Evolutionary conservation across 805 yeast genomes (phyloP).

Genomic region (Candida nemodendra): DNA sequence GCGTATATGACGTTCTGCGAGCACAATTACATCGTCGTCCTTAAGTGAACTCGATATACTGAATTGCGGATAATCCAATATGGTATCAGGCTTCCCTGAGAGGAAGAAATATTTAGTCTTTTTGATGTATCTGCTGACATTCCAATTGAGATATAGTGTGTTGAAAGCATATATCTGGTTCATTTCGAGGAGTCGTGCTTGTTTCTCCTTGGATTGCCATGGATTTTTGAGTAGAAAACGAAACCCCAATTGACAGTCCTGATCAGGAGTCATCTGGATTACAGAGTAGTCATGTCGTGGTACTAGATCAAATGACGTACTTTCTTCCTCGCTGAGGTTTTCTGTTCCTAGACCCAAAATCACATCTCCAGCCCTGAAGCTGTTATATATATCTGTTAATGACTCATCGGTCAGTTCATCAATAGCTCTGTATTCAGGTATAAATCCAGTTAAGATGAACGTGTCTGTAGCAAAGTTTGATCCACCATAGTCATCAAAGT

Average conservation of each 20-base stretch:
- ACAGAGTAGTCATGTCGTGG: conserved; percentile 74
- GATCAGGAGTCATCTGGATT: conserved; percentile 33
- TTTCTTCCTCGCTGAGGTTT: conserved; percentile 33
- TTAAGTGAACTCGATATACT: conserved; percentile 34
- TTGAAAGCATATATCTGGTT: conserved; percentile 40
- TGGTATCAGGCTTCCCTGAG: conserved; percentile 33
- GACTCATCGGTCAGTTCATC: conserved; percentile 30
- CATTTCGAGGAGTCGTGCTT: conserved; percentile 27
- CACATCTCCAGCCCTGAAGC: conserved; percentile 36
- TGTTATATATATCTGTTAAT: conserved; percentile 32
- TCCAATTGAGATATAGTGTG: conserved; percentile 68
- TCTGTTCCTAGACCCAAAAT: conserved; percentile 73
- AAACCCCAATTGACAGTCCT: conserved; percentile 14
- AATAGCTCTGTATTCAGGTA: conserved; percentile 56
- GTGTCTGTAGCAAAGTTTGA: conserved; percentile 76
- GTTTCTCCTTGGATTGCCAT: conserved; percentile 29
- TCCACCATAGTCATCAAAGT: conserved; percentile 63
- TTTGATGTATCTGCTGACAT: conserved; percentile 16
- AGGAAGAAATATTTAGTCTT: conserved; percentile 23
- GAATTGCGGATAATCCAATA: conserved; percentile 35
- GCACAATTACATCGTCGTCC: conserved; percentile 40
- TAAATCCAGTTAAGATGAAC: conserved; percentile 64
- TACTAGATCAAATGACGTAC: conserved; percentile 39
- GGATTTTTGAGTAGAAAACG: conserved; percentile 45
- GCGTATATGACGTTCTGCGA: conserved; percentile 49